Evolutionary conservation across 2,329 filamentous ascomycete species (phyloP).

Genomic region (Fusarium concolor): DNA sequence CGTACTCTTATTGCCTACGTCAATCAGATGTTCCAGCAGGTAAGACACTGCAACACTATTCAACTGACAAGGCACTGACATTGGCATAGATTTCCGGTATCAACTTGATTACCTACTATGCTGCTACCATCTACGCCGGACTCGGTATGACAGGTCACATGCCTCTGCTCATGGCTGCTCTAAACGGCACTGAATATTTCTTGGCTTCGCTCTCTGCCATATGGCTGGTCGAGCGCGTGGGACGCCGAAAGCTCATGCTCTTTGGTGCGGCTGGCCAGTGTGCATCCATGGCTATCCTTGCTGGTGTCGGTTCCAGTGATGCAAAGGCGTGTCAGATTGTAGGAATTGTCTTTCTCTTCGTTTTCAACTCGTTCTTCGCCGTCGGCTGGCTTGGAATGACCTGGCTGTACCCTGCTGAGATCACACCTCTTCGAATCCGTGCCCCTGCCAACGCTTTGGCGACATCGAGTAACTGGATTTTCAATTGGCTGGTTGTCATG

Average conservation of each 20-base stretch:
- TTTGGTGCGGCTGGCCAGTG: conserved; percentile 74
- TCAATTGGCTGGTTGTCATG: conserved; percentile 73
- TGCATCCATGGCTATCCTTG: conserved; percentile 71
- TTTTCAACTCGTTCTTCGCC: conserved; percentile 69
- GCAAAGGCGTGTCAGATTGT: conserved; percentile 65
- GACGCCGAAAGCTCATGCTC: conserved; percentile 77
- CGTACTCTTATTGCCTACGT: conserved; percentile 70
- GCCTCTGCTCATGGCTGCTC: conserved; percentile 66
- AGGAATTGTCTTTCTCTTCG: conserved; percentile 75
- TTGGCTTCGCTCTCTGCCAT: conserved; percentile 72
- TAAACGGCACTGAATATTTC: conserved; percentile 62
- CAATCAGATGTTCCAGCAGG: conserved; percentile 71
- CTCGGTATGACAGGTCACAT: conserved; percentile 65
- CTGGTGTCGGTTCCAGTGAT: conserved; percentile 63
- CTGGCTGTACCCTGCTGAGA: conserved; percentile 75
- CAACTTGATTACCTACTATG: conserved; percentile 73
- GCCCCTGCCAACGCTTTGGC: conserved; percentile 69
- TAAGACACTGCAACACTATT: neutral
- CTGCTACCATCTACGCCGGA: conserved; percentile 67
- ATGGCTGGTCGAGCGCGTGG: conserved; percentile 73
- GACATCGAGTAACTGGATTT: conserved; percentile 69
- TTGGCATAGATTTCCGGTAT: conserved; percentile 62
- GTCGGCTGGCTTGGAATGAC: conserved; percentile 69
- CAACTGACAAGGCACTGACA: neutral
- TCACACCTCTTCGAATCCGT: conserved; percentile 75